Base-by-base conservation (phyloP, 176 grass and related monocot species). In the Musa schizocarpa region DNA sequence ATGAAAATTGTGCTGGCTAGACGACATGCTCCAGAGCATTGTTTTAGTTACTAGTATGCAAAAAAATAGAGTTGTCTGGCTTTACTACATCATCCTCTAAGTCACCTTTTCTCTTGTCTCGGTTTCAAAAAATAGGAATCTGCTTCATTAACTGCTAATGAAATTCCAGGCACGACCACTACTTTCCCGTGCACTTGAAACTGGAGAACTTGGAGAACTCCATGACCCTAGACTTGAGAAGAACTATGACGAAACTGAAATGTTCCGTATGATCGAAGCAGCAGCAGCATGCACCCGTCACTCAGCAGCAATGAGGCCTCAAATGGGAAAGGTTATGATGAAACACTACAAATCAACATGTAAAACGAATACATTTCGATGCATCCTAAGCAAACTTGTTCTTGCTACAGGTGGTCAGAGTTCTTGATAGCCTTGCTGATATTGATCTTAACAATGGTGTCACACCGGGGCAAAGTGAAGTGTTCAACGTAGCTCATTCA, bases 201-300 rank as follows among this genome's bases (percentile, higher is more conserved):
- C 83, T 0, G 85, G 87, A 25, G 73, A 90, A 64, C 79, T 96
- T 51, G 87, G 80, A 70, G 87, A 65, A 61, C 71, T 96, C n/a
- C 75, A 85, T 2, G 93, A 96, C 27, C 76, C 81, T 9, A 86
- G 81, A 82, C 85, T 96, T 50, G 81, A 83, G 53, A 85, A 67
- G 19, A 92, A 92, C 53, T 86, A 87, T 56, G 82, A 90, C 26
- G 79, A 92, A 65, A 79, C 75, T 1, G 93, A 96, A 80, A 90
- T 96, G 83, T 81, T 92, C 78, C 93, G 79, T 10, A 96, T 96
- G 93, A 88, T 96, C 49, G 89, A 90, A 87, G 83, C 93, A 67
- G 89, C 89, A 4, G 89, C 89, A 22, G 87, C 89, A 34, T 96
- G 93, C 48, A 81, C 89, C 48, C 93, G 89, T 12, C 85, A 96